phyloP scores from a whole-genome alignment of 192 early-diverging fungal genomes.

The Entomortierella chlamydospora region DNA sequence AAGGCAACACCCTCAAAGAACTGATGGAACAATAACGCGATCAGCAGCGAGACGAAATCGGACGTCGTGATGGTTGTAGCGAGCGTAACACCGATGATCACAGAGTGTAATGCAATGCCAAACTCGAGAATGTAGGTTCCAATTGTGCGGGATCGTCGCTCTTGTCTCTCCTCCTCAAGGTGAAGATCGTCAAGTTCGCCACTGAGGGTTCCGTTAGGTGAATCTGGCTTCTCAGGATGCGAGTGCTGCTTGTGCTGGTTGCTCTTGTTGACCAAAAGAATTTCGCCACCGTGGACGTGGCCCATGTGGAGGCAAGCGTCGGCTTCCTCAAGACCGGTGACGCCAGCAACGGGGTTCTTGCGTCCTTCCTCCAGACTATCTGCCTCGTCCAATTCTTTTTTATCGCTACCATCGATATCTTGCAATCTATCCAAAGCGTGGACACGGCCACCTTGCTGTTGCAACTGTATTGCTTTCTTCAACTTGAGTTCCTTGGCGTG shows the following conservation, averaged over 20 bases:
- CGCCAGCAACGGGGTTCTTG: not conserved
- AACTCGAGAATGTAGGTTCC: conserved; percentile 80
- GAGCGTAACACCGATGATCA: conserved; percentile 80
- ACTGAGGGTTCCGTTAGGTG: not conserved
- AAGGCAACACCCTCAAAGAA: conserved; percentile 84
- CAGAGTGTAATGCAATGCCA: conserved; percentile 82
- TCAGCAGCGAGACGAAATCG: conserved; percentile 67
- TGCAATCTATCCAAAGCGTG: conserved; percentile 17
- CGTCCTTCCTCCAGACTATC: conserved; percentile 28
- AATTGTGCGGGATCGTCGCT: conserved; percentile 47
- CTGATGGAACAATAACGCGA: conserved; percentile 71
- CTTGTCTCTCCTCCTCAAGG: conserved; percentile 23
- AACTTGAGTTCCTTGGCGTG: conserved; percentile 2
- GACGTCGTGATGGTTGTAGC: conserved; percentile 59
- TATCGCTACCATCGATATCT: conserved; percentile 1
- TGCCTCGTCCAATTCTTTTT: not conserved
- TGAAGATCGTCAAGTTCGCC: not conserved
- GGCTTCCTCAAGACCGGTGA: not conserved
- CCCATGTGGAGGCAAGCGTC: conserved; percentile 31
- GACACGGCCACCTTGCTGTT: not conserved
- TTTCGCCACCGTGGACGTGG: conserved; percentile 46
- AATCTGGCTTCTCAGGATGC: not conserved
- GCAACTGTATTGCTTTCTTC: not conserved
- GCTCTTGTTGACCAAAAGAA: conserved; percentile 32
- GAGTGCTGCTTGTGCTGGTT: conserved; percentile 8